Base-by-base conservation (phyloP, 2,329 filamentous ascomycete genomes). In the Fusarium stilboides region DNA sequence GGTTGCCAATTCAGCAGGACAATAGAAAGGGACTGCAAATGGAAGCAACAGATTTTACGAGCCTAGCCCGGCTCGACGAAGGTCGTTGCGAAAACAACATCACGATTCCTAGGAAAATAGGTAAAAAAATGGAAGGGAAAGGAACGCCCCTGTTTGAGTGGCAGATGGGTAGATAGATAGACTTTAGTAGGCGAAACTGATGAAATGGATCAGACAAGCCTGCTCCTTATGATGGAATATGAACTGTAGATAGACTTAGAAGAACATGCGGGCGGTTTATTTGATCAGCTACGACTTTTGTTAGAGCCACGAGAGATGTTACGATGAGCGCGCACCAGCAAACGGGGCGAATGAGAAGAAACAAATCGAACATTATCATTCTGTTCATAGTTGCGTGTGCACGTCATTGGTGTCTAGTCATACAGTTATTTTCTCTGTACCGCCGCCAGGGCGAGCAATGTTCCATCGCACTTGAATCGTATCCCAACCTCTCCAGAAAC, bases 1-100 rank as follows among this genome's bases (percentile, higher is more conserved):
- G 72, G 77, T 89, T 54, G 86, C 83, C 45, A 77, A 70, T 52
- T 69, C 77, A 40, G 77, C 80, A 40, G 70, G 64, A 51, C 74
- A 78, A 65, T 77, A 77, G 71, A 60, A 59, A 57, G 46, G 37
- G 26, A 61, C 52, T 59, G 50, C 57, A 24, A 14, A 34, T 12
- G 37, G 19, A 39, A 36, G 31, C 44, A 20, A 17, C 40, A 42
- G 14, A n/a, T n/a, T 20, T 19, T 49, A n/a, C 14, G 24, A 33
- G 15, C 43, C 49, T 40, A 45, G 55, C 20, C 69, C 68, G 13
- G 43, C 40, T 52, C 59, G 57, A 43, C 54, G 46, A 54, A 64
- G 62, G 26, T 26, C 34, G 14, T 17, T 60, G 47, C 45, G 44
- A 31, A 69, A 66, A 47, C n/a, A 37, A 13, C n/a, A 40, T 19